Conservation (phyloP, 2,329 filamentous ascomycete species). For the Aspergillus sojae region DNA sequence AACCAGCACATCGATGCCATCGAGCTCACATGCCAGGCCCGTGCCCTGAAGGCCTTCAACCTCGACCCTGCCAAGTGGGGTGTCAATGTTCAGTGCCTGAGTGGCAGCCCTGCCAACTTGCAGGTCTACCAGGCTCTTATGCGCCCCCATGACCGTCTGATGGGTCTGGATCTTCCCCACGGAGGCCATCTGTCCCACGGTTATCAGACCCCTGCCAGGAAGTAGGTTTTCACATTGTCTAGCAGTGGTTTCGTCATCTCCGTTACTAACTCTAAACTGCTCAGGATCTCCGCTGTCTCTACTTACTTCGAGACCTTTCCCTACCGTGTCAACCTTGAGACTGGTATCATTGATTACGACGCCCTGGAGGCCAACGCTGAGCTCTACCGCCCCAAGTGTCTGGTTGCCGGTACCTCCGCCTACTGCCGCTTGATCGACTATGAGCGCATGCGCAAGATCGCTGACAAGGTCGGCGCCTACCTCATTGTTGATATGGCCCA, state of each 20-base stretch:
- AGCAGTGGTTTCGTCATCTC: no score
- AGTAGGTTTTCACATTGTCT: constrained; percentile 53
- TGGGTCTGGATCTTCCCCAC: constrained; percentile 95
- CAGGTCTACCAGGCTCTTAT: constrained; percentile 97
- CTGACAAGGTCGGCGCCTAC: constrained; percentile 89
- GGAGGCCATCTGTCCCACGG: constrained; percentile 95
- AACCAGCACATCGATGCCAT: constrained; percentile 99
- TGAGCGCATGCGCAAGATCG: constrained; percentile 84
- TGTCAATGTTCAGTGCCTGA: constrained; percentile 95
- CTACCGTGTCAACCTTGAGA: constrained; percentile 86
- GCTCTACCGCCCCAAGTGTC: constrained; percentile 91
- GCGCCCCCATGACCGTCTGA: constrained; percentile 89
- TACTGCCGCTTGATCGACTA: constrained; percentile 98
- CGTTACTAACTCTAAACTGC: constrained; percentile 1
- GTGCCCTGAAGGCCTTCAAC: constrained; percentile 89
- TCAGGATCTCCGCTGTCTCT: constrained; percentile 90
- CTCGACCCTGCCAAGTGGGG: constrained; percentile 89
- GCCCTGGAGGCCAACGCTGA: constrained; percentile 83
- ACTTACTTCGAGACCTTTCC: constrained; percentile 99
- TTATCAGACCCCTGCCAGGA: constrained; percentile 91
- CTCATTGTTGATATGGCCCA: constrained; percentile 96
- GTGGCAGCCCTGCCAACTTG: constrained; percentile 91
- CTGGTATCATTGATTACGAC: constrained; percentile 93
- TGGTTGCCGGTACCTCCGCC: constrained; percentile 91
- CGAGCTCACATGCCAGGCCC: constrained; percentile 90